Conservation (phyloP, 2,329 filamentous ascomycete species). For the Talaromyces sp. region DNA sequence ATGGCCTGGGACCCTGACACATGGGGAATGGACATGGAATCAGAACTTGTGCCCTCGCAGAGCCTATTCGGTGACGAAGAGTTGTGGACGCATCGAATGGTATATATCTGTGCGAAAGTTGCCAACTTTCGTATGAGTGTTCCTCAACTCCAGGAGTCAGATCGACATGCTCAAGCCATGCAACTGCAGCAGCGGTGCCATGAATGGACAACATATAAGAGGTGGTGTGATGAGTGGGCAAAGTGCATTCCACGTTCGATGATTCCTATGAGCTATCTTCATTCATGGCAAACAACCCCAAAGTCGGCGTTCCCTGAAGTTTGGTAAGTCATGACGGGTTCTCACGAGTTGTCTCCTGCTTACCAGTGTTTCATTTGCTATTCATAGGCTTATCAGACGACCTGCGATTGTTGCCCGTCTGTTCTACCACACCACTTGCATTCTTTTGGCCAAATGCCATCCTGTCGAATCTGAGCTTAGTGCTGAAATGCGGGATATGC, state of each 20-base stretch:
- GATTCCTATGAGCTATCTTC: constrained; percentile 76
- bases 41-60: constrained; percentile 50
- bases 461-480: constrained; percentile 58
- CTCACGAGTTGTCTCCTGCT: background rate
- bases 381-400: constrained; percentile 69
- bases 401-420: constrained; percentile 75
- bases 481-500: constrained; percentile 64
- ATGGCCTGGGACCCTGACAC: constrained; percentile 84
- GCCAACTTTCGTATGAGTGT: constrained; percentile 75
- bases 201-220: constrained; percentile 76
- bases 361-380: background rate
- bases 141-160: constrained; percentile 56
- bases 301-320: constrained; percentile 80
- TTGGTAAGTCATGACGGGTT: constrained; percentile 54
- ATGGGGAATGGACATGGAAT: constrained; percentile 80
- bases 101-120: constrained; percentile 83
- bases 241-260: constrained; percentile 74
- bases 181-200: constrained; percentile 60
- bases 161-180: constrained; percentile 54
- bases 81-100: constrained; percentile 79
- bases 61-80: constrained; percentile 63
- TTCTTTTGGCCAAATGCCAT: constrained; percentile 73
- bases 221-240: constrained; percentile 80
- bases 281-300: constrained; percentile 60
- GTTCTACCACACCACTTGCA: constrained; percentile 84